Base-by-base conservation (phyloP, 2,329 filamentous ascomycete genomes). In the Cladosporium sp. region DNA sequence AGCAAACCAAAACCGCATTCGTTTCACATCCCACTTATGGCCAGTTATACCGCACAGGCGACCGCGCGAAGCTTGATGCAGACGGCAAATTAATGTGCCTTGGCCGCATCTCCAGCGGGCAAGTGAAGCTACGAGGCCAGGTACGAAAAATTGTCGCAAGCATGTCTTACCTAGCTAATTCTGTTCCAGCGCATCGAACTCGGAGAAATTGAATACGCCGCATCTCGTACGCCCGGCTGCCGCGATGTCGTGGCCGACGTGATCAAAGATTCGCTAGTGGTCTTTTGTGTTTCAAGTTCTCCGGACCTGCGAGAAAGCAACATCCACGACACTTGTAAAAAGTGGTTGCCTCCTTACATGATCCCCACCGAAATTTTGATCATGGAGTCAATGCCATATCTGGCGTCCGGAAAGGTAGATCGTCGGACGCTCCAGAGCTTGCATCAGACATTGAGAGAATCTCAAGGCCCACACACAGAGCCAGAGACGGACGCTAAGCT, bases 71-170 rank as follows among this genome's bases (percentile, higher is more conserved):
- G 26, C 83, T 96, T 59, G 83, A 85, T 1, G 71, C 82, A 0
- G 83, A 90, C 67, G 92, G 92, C 0, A 86, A 84, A 0, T 82
- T 97, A n/a, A 91, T 96, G 75, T 96, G 92, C 73, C 83, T 93
- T 38, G 93, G 93, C 0, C 88, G 93, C 12, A 88, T 97, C 14
- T 86, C 86, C 2, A 87, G 87, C 59, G 92, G 92, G 0, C 93
- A 97, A 76, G 88, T 97, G 60, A 97, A 97, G 78, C 82, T 97
- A 8, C 86, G 92, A 63, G 93, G 93, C 1, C 93, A 96, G 77
- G 85, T 92, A 59, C 86, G 96, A 73, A 87, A 88, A 68, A 84
- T 85, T 49, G 87, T 87, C n/a, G 28, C 12, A 12, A 6, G 6
- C 18, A 26, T 15, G 15, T 15, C 12, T 18, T 41, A 3, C 26